Percentiles rank a stretch among this genome's conserved stretches.
phyloP scores from a whole-genome alignment of 2,329 filamentous ascomycete species.

The Colletotrichum filicis region DNA sequence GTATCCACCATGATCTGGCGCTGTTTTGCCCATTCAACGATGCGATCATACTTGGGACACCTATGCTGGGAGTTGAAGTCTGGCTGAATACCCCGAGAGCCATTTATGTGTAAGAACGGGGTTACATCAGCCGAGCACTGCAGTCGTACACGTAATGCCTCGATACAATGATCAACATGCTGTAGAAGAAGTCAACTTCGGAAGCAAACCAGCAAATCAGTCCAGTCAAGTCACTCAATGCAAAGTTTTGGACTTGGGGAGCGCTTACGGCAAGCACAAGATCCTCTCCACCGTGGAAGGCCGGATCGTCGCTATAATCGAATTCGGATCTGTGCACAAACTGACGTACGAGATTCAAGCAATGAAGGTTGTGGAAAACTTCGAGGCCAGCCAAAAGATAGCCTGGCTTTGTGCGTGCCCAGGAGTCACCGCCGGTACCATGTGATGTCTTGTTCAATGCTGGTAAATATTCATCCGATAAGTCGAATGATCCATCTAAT shows the following conservation, averaged over 20 bases:
- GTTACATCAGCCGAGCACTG: constrained; percentile 16
- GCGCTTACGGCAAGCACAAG: constrained; percentile 16
- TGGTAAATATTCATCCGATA: constrained; percentile 6
- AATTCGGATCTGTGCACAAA: constrained; percentile 17
- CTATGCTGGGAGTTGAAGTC: constrained; percentile 24
- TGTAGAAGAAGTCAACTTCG: neutral
- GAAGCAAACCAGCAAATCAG: too few species aligned
- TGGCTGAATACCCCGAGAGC: constrained; percentile 15
- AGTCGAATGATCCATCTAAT: constrained; percentile 20
- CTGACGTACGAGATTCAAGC: constrained; percentile 56
- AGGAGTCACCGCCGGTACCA: constrained; percentile 3
- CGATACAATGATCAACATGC: constrained; percentile 28
- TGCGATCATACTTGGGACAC: constrained; percentile 26
- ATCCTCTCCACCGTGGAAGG: constrained; percentile 14
- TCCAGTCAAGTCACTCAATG: neutral
- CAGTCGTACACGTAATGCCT: constrained; percentile 16
- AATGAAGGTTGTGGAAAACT: constrained; percentile 67
- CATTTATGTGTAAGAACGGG: constrained; percentile 15
- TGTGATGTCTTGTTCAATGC: constrained; percentile 12
- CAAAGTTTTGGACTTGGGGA: neutral
- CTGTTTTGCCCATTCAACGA: constrained; percentile 19
- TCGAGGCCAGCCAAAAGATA: constrained; percentile 53
- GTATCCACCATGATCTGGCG: constrained; percentile 15
- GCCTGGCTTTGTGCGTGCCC: constrained; percentile 15
- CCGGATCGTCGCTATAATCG: constrained; percentile 20